Percentiles rank a stretch among this genome's conserved stretches.
Conservation (phyloP, 2,329 filamentous ascomycete species). For the Claviceps sp. region DNA sequence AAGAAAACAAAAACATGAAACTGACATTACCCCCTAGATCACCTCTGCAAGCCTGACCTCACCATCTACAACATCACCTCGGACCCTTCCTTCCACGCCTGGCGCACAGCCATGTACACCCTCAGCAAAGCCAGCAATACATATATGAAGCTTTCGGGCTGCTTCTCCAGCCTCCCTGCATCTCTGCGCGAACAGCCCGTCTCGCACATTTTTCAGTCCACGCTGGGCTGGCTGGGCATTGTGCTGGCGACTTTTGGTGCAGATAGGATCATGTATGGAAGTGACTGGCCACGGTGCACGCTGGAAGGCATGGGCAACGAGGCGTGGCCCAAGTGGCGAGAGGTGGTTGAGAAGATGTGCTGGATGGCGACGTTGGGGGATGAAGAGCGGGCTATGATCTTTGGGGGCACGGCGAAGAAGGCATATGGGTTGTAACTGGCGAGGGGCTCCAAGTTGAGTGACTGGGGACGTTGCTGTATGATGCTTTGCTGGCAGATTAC, state of each 20-base stretch:
- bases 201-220: conserved; percentile 46
- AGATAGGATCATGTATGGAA: conserved; percentile 71
- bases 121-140: conserved; percentile 51
- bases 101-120: conserved; percentile 54
- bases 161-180: conserved; percentile 64
- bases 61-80: conserved; percentile 42
- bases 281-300: conserved; percentile 89
- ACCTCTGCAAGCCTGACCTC: conserved; percentile 80
- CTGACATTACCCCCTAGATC: conserved; percentile 40
- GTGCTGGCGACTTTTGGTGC: conserved; percentile 61
- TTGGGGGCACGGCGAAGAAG: conserved; percentile 56
- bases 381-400: conserved; percentile 53
- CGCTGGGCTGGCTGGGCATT: conserved; percentile 59
- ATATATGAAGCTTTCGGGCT: conserved; percentile 89
- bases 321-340: conserved; percentile 66
- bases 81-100: conserved; percentile 49
- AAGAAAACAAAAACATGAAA: not conserved
- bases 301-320: conserved; percentile 30
- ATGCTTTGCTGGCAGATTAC: too few relatives aligned
- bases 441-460: too few relatives aligned
- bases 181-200: conserved; percentile 33
- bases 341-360: conserved; percentile 55
- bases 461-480: too few relatives aligned
- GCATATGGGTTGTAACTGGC: conserved; percentile 45
- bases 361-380: conserved; percentile 46